Conservation (phyloP, 805 yeast genomes). For the Zygosaccharomyces rouxii region DNA sequence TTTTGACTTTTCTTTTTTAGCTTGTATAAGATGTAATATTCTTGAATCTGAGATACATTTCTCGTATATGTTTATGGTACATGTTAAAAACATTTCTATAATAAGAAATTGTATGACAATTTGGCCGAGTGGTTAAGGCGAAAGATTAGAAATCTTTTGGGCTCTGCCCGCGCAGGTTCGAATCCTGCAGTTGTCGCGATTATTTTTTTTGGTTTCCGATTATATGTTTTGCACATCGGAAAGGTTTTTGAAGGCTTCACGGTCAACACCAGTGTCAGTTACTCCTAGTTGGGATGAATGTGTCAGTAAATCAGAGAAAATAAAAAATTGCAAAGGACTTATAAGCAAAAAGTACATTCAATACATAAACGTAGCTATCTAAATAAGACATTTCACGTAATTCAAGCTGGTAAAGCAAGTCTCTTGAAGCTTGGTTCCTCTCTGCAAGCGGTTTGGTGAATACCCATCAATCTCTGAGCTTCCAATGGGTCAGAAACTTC, state of each 20-base stretch:
- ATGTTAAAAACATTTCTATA: too few relatives aligned
- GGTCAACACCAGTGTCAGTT: not conserved
- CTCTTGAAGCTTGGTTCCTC: constrained; percentile 48
- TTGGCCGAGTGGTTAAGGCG: constrained; percentile 68
- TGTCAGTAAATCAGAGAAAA: not conserved
- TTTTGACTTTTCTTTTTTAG: not conserved
- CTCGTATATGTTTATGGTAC: not conserved
- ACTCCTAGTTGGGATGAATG: not conserved
- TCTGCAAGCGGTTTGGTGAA: constrained; percentile 45
- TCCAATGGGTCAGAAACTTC: constrained; percentile 45
- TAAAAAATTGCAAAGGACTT: not conserved
- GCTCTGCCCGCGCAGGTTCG: constrained; percentile 63
- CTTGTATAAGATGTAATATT: not conserved
- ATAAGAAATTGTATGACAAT: constrained; percentile 37
- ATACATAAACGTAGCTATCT: not conserved
- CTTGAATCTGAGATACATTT: not conserved
- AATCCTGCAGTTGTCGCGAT: constrained; percentile 75
- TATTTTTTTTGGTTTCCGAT: constrained; percentile 35
- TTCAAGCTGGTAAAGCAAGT: constrained; percentile 32
- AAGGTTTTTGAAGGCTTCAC: not conserved
- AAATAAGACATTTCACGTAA: not conserved
- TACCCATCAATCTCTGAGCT: constrained; percentile 46
- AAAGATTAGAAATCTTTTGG: constrained; percentile 58
- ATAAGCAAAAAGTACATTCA: too few relatives aligned
- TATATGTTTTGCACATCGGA: too few relatives aligned